Percentiles rank a stretch among this genome's conserved stretches.
These are phyloP conservation scores for Rusavskia elegans DNA, from an alignment of 495 filamentous ascomycete species.

Conservation along the genomic window DNA sequence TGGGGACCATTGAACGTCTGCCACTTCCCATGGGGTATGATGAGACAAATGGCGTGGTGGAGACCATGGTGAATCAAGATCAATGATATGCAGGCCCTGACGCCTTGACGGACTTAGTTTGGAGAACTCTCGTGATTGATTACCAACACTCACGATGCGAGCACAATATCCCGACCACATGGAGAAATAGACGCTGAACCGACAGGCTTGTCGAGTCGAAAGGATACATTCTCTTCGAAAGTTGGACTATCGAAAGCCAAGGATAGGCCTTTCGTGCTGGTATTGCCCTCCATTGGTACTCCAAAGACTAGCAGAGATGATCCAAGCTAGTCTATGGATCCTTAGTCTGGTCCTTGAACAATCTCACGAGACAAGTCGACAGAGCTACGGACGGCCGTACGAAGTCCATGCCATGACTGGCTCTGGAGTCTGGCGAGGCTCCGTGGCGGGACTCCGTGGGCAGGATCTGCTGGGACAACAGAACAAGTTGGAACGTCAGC, in stretches of 20 bases:
- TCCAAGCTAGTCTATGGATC: too few species aligned
- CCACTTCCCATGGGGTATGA: constrained; percentile 83
- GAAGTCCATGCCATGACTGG: too few species aligned
- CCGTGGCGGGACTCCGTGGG: too few species aligned
- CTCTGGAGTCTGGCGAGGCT: too few species aligned
- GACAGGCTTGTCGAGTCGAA: constrained; percentile 66
- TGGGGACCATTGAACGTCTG: constrained; percentile 97
- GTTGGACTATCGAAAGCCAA: constrained; percentile 76
- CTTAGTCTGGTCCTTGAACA: too few species aligned
- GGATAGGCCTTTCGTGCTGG: constrained; percentile 13
- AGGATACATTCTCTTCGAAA: constrained; percentile 69
- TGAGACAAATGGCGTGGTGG: constrained; percentile 76
- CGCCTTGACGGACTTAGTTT: constrained; percentile 24
- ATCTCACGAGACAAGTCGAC: too few species aligned
- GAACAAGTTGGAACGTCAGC: too few species aligned
- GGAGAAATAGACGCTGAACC: constrained; percentile 79
- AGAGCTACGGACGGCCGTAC: too few species aligned
- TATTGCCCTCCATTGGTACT: constrained; percentile 1
- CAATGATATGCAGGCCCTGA: constrained; percentile 80
- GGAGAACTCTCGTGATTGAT: background rate
- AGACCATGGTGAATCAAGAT: constrained; percentile 81
- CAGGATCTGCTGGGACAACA: too few species aligned
- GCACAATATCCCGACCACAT: constrained; percentile 77
- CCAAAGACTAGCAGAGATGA: background rate
- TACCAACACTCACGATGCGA: constrained; percentile 52